phyloP scores from a whole-genome alignment of 2,329 filamentous ascomycete genomes.

The Penicillium sp. region DNA sequence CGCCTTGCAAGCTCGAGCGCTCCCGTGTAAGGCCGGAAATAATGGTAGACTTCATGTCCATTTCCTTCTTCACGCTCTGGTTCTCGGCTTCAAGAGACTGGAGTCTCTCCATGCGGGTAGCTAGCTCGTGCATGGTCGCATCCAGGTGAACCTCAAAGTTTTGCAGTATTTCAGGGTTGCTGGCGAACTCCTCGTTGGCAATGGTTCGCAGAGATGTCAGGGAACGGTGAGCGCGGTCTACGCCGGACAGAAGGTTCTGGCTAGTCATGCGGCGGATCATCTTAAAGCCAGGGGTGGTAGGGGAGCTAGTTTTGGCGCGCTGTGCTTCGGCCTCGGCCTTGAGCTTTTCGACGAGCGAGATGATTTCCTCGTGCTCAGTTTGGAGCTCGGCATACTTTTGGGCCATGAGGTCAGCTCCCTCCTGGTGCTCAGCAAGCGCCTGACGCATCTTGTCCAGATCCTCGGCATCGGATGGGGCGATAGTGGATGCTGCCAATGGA shows the following conservation, averaged over 20 bases:
- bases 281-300: slow-evolving; percentile 44
- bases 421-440: slow-evolving; percentile 76
- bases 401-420: slow-evolving; percentile 71
- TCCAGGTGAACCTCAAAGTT: slow-evolving; percentile 92
- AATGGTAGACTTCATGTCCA: slow-evolving; percentile 95
- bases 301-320: slow-evolving; percentile 71
- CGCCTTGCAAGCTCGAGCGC: slow-evolving; percentile 81
- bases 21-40: slow-evolving; percentile 94
- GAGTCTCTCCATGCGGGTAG: slow-evolving; percentile 83
- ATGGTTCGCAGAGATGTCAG: slow-evolving; percentile 89
- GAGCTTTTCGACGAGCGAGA: slow-evolving; percentile 87
- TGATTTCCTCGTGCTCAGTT: slow-evolving; percentile 75
- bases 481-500: slow-evolving; percentile 28
- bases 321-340: slow-evolving; percentile 85
- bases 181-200: slow-evolving; percentile 82
- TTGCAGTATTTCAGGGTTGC: slow-evolving; percentile 81
- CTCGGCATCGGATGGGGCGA: slow-evolving; percentile 55
- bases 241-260: slow-evolving; percentile 76
- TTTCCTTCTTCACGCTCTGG: slow-evolving; percentile 83
- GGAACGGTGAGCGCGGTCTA: slow-evolving; percentile 89
- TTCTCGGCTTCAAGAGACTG: slow-evolving; percentile 88
- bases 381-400: slow-evolving; percentile 84
- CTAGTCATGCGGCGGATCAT: slow-evolving; percentile 92
- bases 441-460: slow-evolving; percentile 74
- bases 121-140: slow-evolving; percentile 88